Evolutionary conservation across 441 rosid species (phyloP), one percentile per base, ranked within the genome.

Genomic region (Breynia disticha): DNA sequence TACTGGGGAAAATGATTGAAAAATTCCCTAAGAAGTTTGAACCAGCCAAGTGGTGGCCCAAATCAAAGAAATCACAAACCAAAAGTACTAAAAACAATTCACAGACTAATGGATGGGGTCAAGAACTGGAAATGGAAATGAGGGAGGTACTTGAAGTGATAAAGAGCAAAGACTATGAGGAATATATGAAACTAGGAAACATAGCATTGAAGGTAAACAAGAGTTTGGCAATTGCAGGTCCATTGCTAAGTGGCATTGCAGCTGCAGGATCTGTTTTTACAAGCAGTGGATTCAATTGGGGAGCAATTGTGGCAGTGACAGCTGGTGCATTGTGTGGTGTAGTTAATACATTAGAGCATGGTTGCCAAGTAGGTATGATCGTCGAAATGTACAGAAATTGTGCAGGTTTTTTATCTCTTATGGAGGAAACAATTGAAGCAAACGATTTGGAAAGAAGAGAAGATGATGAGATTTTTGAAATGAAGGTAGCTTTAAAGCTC

Each of bases 281-380:
- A 13, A 82, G 80, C 7, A 48, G 60, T 2, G 71, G 58, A 4
- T 55, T 66, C 0, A 50, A 66, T 0, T 73, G 64, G 77, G 73
- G 77, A 0, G 67, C 81, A 0, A 19, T 64, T 7, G 59, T 63
- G 32, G 87, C 80, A 0, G 72, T 69, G 2, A 22, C 55, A 0
- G 75, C 80, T 0, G 96, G 89, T 16, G 80, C 85, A 7, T 46
- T 84, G 35, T 87, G 86, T 1, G 52, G 59, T 3, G 54, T 65
- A 1, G 86, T 82, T 5, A 86, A 75, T 60, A 72, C 76, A 7
- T 58, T 89, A 2, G 87, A 89, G 71, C 95, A 82, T 14, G 94
- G 79, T 14, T 65, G 63, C 32, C 88, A 86, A 67, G 80, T 86
- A 1, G 94, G 95, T 8, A 89, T 82, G 97, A 83, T 84, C 74